Evolutionary conservation across 2,329 filamentous ascomycete species (phyloP).

Genomic region (Ascochyta rabiei): DNA sequence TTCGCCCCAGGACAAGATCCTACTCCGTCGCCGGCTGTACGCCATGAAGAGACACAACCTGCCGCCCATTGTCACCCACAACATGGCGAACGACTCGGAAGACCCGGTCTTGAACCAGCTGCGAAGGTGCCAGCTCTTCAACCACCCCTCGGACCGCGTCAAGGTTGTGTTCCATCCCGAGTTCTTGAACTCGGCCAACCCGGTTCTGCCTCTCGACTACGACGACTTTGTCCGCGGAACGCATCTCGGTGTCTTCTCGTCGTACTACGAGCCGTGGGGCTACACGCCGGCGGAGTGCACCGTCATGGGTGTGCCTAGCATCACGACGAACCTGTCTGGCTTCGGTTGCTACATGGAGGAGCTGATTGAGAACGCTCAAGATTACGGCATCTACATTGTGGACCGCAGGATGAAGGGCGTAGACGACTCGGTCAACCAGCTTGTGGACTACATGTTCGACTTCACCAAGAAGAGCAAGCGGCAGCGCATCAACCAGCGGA

Average conservation of each 20-base stretch:
- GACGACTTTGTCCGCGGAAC: slow-evolving; percentile 98
- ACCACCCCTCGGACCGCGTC: slow-evolving; percentile 91
- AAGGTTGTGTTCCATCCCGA: slow-evolving; percentile 99
- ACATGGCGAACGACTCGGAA: slow-evolving; percentile 93
- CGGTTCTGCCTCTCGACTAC: slow-evolving; percentile 93
- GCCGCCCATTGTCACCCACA: slow-evolving; percentile 96
- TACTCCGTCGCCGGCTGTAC: slow-evolving; percentile 88
- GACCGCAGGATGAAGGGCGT: slow-evolving; percentile 94
- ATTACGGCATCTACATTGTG: slow-evolving; percentile 99
- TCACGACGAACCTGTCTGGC: slow-evolving; percentile 96
- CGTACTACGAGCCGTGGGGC: slow-evolving; percentile 99
- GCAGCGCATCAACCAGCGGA: slow-evolving; percentile 98
- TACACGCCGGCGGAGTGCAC: slow-evolving; percentile 98
- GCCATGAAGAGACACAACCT: slow-evolving; percentile 93
- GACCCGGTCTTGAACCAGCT: slow-evolving; percentile 97
- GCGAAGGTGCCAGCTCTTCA: slow-evolving; percentile 94
- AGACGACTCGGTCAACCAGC: slow-evolving; percentile 95
- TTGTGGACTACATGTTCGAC: slow-evolving; percentile 90
- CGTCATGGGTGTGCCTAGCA: slow-evolving; percentile 97
- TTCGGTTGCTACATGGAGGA: slow-evolving; percentile 99
- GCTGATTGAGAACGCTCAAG: slow-evolving; percentile 94
- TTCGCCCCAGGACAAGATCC: slow-evolving; percentile 86
- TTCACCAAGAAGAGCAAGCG: slow-evolving; percentile 92
- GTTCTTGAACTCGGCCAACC: slow-evolving; percentile 94
- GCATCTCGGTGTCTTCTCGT: slow-evolving; percentile 92